These are phyloP conservation scores for Fusarium pseudonygamai DNA, from an alignment of 2,329 filamentous ascomycete species.

Conservation along the genomic window DNA sequence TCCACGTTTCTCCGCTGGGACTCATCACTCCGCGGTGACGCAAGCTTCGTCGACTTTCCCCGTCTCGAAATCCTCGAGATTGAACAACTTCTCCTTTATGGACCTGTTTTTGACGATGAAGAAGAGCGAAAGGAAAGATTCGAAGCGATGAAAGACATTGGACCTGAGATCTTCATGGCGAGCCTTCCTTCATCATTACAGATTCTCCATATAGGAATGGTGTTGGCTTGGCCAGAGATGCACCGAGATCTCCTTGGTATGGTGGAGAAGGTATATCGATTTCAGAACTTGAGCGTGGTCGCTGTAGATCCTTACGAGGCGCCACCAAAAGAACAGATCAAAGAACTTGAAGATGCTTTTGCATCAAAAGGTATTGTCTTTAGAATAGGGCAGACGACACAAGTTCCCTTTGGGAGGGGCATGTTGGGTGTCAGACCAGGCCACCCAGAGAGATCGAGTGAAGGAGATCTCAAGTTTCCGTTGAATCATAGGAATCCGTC, in stretches of 20 bases:
- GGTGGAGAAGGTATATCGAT: slow-evolving; percentile 34
- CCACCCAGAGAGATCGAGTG: slow-evolving; percentile 23
- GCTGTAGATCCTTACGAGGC: slow-evolving; percentile 41
- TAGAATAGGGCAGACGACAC: slow-evolving; percentile 37
- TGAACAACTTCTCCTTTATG: slow-evolving; percentile 42
- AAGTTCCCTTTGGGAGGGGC: slow-evolving; percentile 39
- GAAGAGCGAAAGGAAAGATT: slow-evolving; percentile 32
- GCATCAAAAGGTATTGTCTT: slow-evolving; percentile 31
- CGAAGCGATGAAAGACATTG: slow-evolving; percentile 26
- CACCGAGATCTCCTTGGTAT: slow-evolving; percentile 39
- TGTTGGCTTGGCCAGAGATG: slow-evolving; percentile 41
- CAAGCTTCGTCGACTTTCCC: slow-evolving; percentile 40
- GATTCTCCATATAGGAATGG: slow-evolving; percentile 41
- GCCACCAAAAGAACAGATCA: slow-evolving; percentile 27
- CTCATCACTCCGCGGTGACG: slow-evolving; percentile 35
- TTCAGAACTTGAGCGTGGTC: slow-evolving; percentile 36
- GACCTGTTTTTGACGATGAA: slow-evolving; percentile 39
- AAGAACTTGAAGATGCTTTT: slow-evolving; percentile 33
- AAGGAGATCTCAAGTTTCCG: slow-evolving; percentile 34
- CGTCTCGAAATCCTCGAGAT: slow-evolving; percentile 41
- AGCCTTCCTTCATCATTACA: slow-evolving; percentile 38
- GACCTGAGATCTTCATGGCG: slow-evolving; percentile 40
- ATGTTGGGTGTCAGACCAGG: slow-evolving; percentile 42
- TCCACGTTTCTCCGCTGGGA: slow-evolving; percentile 41
- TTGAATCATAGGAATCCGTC: slow-evolving; percentile 25